These are phyloP conservation scores for Pseudogymnoascus sp. DNA, from an alignment of 2,329 filamentous ascomycete genomes.

Conservation along the genomic window DNA sequence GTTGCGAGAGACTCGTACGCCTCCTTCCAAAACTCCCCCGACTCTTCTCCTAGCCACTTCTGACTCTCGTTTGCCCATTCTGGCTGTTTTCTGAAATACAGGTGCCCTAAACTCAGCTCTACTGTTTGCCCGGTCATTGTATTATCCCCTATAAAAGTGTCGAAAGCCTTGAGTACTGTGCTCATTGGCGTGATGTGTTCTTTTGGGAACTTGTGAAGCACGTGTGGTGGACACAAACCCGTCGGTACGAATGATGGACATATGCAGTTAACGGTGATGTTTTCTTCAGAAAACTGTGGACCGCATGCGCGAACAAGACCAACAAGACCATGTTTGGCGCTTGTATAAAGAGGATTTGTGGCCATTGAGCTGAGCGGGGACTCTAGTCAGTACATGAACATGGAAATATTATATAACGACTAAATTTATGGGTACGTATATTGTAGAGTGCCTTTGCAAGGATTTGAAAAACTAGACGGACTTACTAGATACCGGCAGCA, in stretches of 20 bases:
- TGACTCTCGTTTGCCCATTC: slow-evolving; percentile 36
- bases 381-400: too few species aligned
- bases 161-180: slow-evolving; percentile 30
- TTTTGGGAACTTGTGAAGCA: slow-evolving; percentile 27
- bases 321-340: slow-evolving; percentile 25
- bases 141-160: slow-evolving; percentile 29
- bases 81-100: slow-evolving; percentile 34
- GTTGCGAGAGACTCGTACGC: too few species aligned
- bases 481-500: slow-evolving; percentile 30
- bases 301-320: slow-evolving; percentile 29
- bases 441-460: slow-evolving; percentile 11
- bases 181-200: slow-evolving; percentile 32
- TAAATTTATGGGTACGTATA: slow-evolving; percentile 13
- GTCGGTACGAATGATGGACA: slow-evolving; percentile 32
- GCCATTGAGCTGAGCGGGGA: too few species aligned
- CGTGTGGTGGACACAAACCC: slow-evolving; percentile 25
- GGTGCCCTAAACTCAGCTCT: slow-evolving; percentile 35
- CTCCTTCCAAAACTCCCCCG: too few species aligned
- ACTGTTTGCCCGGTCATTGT: slow-evolving; percentile 34
- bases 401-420: neutral
- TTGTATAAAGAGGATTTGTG: slow-evolving; percentile 18
- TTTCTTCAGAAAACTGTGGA: slow-evolving; percentile 25
- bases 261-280: slow-evolving; percentile 33
- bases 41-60: slow-evolving; percentile 24
- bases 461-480: slow-evolving; percentile 15